phyloP scores from a whole-genome alignment of 2,329 filamentous ascomycete species.

The Talaromyces marneffei region DNA sequence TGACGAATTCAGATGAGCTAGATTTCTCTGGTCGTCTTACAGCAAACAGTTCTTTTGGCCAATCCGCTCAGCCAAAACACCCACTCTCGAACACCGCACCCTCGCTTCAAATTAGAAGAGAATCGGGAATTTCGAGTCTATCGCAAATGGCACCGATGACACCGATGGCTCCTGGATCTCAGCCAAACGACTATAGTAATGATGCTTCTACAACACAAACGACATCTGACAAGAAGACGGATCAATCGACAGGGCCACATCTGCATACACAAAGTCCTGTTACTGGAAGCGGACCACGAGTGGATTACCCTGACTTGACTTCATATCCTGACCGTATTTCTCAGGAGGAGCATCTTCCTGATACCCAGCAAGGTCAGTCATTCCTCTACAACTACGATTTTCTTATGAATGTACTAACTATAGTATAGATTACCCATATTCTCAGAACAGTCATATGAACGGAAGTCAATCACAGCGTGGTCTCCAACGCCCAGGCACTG shows the following conservation, averaged over 20 bases:
- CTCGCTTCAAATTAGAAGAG: constrained; percentile 40
- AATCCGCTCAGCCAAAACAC: constrained; percentile 45
- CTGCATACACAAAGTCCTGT: constrained; percentile 60
- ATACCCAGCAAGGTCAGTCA: constrained; percentile 52
- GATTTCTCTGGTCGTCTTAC: constrained; percentile 39
- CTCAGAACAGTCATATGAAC: constrained; percentile 26
- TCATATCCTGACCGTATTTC: constrained; percentile 45
- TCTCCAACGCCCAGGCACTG: constrained; percentile 29
- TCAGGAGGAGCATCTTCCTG: constrained; percentile 56
- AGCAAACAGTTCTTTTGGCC: constrained; percentile 45
- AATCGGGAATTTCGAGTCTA: constrained; percentile 43
- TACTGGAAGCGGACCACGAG: constrained; percentile 38
- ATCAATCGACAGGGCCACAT: constrained; percentile 62
- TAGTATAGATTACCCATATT: constrained; percentile 22
- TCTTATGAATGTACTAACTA: constrained; percentile 16
- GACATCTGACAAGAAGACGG: constrained; percentile 75
- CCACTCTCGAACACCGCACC: constrained; percentile 43
- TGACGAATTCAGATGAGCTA: constrained; percentile 49
- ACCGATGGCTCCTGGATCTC: constrained; percentile 53
- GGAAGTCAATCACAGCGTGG: constrained; percentile 35
- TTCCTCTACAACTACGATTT: neutral
- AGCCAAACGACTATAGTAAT: constrained; percentile 63
- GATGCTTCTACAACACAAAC: constrained; percentile 84
- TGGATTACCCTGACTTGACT: constrained; percentile 51
- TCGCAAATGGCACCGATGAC: constrained; percentile 51